Percentiles rank a stretch among this genome's conserved stretches.
phyloP scores from a whole-genome alignment of 1,284 basidiomycete species.

The Vanrija pseudolonga region DNA sequence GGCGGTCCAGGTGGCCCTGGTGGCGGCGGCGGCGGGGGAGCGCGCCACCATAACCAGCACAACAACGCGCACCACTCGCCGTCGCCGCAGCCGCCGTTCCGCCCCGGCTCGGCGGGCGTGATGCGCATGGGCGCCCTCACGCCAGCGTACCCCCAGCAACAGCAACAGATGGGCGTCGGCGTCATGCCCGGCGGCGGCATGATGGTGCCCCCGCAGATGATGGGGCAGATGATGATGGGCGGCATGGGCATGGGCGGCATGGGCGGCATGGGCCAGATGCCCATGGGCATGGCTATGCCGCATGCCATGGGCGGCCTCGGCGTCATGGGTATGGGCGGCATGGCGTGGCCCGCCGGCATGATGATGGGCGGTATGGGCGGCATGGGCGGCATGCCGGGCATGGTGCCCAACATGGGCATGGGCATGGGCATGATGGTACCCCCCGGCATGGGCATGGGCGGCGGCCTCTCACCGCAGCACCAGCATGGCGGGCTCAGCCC shows the following conservation, averaged over 20 bases:
- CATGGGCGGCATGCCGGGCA: not conserved
- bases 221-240: conserved; percentile 1
- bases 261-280: not conserved
- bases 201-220: not conserved
- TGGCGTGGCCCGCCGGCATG: not conserved
- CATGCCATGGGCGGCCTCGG: not conserved
- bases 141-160: not conserved
- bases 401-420: not conserved
- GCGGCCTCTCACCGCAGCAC: not conserved
- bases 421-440: not conserved
- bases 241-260: not conserved
- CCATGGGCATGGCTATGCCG: not conserved
- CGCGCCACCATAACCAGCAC: not conserved
- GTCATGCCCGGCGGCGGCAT: not conserved
- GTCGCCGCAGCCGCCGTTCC: conserved; percentile 1
- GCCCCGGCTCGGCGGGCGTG: not conserved
- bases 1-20: conserved; percentile 1
- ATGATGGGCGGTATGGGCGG: not conserved
- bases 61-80: not conserved
- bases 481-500: not conserved
- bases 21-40: not conserved
- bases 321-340: conserved; percentile 3
- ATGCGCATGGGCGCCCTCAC: conserved; percentile 18
- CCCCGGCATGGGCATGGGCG: not conserved
- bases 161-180: not conserved